Conservation (phyloP, 192 early-diverging fungal species). For the Haplosporangium gracile region DNA sequence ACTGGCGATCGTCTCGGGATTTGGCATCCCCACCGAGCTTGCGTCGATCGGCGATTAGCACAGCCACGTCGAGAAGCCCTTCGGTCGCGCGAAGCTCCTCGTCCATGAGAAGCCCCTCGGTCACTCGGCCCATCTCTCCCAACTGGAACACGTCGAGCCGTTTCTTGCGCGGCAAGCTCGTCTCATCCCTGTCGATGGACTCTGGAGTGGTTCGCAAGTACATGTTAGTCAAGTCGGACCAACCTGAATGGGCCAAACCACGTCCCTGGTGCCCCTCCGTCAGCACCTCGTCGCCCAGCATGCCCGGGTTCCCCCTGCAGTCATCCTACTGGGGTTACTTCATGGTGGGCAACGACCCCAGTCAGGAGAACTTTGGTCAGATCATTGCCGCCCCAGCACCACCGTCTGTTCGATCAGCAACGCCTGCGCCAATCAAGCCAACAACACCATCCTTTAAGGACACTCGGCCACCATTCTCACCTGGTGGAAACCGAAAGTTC, state of each 20-base stretch:
- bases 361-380: constrained; percentile 18
- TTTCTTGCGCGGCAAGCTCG: constrained; percentile 34
- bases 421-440: constrained; percentile 17
- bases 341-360: constrained; percentile 15
- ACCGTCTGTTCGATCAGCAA: constrained; percentile 7
- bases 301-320: constrained; percentile 50
- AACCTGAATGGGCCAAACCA: constrained; percentile 26
- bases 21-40: background rate
- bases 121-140: background rate
- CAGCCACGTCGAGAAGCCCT: constrained; percentile 9
- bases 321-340: constrained; percentile 47
- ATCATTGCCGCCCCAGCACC: constrained; percentile 41
- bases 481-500: constrained; percentile 38
- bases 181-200: constrained; percentile 40
- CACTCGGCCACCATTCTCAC: constrained; percentile 44
- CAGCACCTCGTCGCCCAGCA: constrained; percentile 17
- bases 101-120: background rate
- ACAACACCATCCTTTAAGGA: constrained; percentile 10
- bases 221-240: constrained; percentile 39
- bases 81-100: background rate
- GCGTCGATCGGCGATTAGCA: constrained; percentile 13
- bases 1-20: background rate
- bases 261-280: constrained; percentile 46
- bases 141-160: constrained; percentile 23
- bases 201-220: constrained; percentile 31